Percentiles rank a stretch among this genome's conserved stretches.
Evolutionary conservation across 2,329 filamentous ascomycete genomes (phyloP).

Genomic region (Fusarium aywerte): DNA sequence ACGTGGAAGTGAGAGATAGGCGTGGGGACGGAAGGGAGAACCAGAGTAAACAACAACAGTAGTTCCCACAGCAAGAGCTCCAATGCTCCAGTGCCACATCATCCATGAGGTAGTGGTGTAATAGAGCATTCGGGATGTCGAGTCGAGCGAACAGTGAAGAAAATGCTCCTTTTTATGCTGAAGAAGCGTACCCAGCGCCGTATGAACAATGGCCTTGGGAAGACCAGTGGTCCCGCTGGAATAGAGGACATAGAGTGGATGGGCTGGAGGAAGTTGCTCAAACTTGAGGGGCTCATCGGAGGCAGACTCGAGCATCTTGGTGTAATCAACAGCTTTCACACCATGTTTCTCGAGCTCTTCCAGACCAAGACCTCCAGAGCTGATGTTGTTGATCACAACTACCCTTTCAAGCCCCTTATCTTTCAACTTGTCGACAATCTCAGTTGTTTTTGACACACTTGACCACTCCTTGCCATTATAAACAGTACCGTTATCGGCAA

Average conservation of each 20-base stretch:
- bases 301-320: slow-evolving; percentile 56
- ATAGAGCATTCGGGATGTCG: slow-evolving; percentile 83
- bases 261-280: slow-evolving; percentile 81
- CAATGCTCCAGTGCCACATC: slow-evolving; percentile 99
- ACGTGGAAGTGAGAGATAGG: slow-evolving; percentile 82
- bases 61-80: slow-evolving; percentile 82
- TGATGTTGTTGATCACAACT: slow-evolving; percentile 77
- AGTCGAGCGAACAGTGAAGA: slow-evolving; percentile 83
- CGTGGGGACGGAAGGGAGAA: slow-evolving; percentile 84
- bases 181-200: slow-evolving; percentile 86
- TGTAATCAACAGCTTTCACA: slow-evolving; percentile 58
- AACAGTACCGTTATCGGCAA: slow-evolving; percentile 86
- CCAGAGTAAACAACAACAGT: slow-evolving; percentile 92
- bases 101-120: slow-evolving; percentile 98
- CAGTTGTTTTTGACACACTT: slow-evolving; percentile 80
- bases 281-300: slow-evolving; percentile 68
- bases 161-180: slow-evolving; percentile 98
- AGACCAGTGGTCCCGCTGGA: slow-evolving; percentile 88
- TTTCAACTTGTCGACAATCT: slow-evolving; percentile 75
- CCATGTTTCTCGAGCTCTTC: slow-evolving; percentile 54
- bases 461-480: slow-evolving; percentile 94
- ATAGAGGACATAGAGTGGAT: slow-evolving; percentile 94
- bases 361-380: slow-evolving; percentile 55
- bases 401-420: slow-evolving; percentile 72
- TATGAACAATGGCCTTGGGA: slow-evolving; percentile 96